Evolutionary conservation across 192 early-diverging fungal species (phyloP).

Genomic region (Dissophora globulifera): DNA sequence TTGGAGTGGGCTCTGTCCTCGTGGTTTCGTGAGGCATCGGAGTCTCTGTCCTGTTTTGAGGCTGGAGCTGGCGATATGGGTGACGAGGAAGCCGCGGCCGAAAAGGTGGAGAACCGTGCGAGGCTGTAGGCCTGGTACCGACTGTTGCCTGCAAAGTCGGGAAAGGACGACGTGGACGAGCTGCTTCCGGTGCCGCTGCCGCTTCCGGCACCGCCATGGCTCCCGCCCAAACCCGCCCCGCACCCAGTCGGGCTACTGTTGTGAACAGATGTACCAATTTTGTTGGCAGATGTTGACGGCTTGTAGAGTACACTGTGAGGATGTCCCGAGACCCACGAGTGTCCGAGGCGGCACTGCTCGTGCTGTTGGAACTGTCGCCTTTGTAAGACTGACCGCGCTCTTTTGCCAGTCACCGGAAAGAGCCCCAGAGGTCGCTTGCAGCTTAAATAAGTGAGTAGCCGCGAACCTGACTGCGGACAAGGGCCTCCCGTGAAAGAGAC

Average conservation of each 20-base stretch:
- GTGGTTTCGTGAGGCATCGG: background rate
- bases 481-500: conserved; percentile 5
- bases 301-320: conserved; percentile 45
- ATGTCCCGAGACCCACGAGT: conserved; percentile 53
- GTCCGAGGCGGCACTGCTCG: conserved; percentile 21
- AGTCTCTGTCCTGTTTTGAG: background rate
- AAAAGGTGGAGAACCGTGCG: conserved; percentile 45
- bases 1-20: conserved; percentile 31
- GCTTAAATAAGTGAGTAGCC: conserved; percentile 3
- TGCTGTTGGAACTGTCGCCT: conserved; percentile 13
- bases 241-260: background rate
- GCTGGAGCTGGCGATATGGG: background rate
- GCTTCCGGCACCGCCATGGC: background rate
- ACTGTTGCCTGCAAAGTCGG: conserved; percentile 48
- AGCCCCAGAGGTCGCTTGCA: conserved; percentile 11
- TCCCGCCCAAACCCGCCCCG: background rate
- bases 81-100: conserved; percentile 10
- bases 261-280: background rate
- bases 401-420: conserved; percentile 17
- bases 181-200: background rate
- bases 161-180: conserved; percentile 25
- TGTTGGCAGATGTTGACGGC: conserved; percentile 8
- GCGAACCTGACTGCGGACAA: conserved; percentile 14
- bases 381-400: conserved; percentile 2
- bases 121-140: conserved; percentile 45